Conservation (phyloP, 1,284 basidiomycete species). For the Phellopilus nigrolimitatus region DNA sequence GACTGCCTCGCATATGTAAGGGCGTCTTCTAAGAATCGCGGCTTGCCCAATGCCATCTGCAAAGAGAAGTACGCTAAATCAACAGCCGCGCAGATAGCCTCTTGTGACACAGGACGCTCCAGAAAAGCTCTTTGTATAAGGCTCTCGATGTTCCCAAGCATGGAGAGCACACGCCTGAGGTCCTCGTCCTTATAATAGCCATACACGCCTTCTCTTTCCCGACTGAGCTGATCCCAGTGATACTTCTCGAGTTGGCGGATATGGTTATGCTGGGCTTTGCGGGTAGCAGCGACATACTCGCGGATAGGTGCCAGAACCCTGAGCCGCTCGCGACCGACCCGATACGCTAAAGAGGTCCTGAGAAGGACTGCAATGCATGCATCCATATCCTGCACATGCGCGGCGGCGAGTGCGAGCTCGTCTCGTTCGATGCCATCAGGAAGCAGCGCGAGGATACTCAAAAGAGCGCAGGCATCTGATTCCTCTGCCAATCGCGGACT, state of each 20-base stretch:
- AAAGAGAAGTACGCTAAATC: conserved; percentile 3
- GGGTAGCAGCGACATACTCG: neutral
- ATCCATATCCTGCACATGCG: neutral
- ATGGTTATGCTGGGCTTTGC: neutral
- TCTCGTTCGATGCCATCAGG: conserved; percentile 14
- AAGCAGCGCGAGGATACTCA: conserved; percentile 14
- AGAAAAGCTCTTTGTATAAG: conserved; percentile 7
- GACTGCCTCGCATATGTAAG: neutral
- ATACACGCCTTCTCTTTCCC: neutral
- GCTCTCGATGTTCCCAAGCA: conserved; percentile 12
- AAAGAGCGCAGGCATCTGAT: conserved; percentile 2
- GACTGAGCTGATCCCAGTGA: neutral
- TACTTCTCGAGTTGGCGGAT: conserved; percentile 3
- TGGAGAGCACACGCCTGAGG: neutral
- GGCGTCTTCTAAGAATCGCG: neutral
- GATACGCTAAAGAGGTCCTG: conserved; percentile 7
- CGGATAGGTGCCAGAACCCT: conserved; percentile 16
- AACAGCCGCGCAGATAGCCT: neutral
- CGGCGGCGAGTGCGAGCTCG: neutral
- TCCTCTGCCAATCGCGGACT: conserved; percentile 8
- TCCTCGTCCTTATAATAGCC: neutral
- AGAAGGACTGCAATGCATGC: neutral
- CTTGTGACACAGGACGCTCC: neutral
- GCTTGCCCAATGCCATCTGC: neutral
- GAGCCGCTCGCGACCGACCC: conserved; percentile 1